Conservation (phyloP, 106 monocot species). For the Agapanthus africanus region DNA sequence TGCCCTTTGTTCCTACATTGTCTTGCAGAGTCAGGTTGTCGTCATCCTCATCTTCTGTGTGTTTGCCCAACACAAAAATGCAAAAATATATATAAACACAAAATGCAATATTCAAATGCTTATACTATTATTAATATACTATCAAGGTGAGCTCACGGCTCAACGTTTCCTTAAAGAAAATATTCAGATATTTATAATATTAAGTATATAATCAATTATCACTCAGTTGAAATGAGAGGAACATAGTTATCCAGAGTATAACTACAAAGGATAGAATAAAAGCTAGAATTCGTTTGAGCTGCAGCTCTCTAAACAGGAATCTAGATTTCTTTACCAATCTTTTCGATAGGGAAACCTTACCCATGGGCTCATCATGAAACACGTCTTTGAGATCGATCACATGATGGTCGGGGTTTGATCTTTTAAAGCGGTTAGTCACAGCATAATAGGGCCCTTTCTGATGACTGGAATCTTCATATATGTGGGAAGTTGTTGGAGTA, state of each 20-base stretch:
- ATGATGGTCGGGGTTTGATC: background rate
- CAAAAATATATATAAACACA: background rate
- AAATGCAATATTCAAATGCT: too few relatives aligned
- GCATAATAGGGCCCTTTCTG: background rate
- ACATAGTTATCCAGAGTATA: background rate
- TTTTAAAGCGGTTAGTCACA: background rate
- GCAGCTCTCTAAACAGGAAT: background rate
- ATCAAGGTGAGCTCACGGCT: too few relatives aligned
- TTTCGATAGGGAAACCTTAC: conserved; percentile 22
- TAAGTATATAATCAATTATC: background rate
- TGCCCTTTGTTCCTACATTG: background rate
- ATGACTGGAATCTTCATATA: background rate
- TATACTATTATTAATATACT: too few relatives aligned
- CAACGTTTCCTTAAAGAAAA: conserved; percentile 1
- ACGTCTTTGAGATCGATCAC: background rate
- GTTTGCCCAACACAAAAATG: background rate
- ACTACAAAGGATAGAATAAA: background rate
- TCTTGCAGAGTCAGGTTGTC: conserved; percentile 1
- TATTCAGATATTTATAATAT: background rate
- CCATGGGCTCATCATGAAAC: conserved; percentile 19
- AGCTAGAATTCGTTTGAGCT: background rate
- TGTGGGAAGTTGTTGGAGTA: background rate
- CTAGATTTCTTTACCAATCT: background rate
- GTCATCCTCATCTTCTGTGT: conserved; percentile 25
- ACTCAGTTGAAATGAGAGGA: background rate